phyloP scores from a whole-genome alignment of 179 eudicot genomes.

The Silene vulgaris region DNA sequence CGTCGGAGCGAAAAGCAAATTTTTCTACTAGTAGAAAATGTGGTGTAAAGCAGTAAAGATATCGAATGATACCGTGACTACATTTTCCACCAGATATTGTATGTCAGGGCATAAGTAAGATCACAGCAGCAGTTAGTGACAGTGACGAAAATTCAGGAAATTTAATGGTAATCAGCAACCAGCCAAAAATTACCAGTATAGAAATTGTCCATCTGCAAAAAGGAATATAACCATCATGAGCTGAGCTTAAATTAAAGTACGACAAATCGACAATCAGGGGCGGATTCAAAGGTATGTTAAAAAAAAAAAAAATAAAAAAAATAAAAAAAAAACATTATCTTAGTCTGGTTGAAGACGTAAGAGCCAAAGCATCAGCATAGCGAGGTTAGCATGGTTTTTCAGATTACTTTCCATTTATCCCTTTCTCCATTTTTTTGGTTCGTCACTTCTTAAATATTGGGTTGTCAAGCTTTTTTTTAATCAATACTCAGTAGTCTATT shows the following conservation, averaged over 20 bases:
- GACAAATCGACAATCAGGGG: neutral
- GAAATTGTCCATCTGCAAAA: constrained; percentile 91
- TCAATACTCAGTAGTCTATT: no score
- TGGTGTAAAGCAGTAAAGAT: constrained; percentile 5
- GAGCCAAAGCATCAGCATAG: no score
- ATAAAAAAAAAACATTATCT: no score
- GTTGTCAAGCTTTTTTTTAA: no score
- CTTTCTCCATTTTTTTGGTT: no score
- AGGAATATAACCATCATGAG: constrained; percentile 15
- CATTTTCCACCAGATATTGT: constrained; percentile 18
- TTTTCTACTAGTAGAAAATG: neutral
- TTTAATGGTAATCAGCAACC: neutral
- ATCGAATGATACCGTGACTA: constrained; percentile 40
- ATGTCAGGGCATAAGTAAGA: constrained; percentile 20
- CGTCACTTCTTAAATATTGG: no score
- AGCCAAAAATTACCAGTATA: constrained; percentile 60
- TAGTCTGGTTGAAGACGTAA: no score
- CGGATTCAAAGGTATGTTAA: no score
- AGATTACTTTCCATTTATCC: no score
- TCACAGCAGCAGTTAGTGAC: constrained; percentile 22
- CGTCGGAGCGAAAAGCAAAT: neutral
- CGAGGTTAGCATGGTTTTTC: no score
- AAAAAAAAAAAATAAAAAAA: no score
- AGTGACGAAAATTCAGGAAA: neutral
- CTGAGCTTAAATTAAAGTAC: constrained; percentile 11